Base-by-base conservation (phyloP, 2,329 filamentous ascomycete genomes). In the Cladosporium sphaerospermum region DNA sequence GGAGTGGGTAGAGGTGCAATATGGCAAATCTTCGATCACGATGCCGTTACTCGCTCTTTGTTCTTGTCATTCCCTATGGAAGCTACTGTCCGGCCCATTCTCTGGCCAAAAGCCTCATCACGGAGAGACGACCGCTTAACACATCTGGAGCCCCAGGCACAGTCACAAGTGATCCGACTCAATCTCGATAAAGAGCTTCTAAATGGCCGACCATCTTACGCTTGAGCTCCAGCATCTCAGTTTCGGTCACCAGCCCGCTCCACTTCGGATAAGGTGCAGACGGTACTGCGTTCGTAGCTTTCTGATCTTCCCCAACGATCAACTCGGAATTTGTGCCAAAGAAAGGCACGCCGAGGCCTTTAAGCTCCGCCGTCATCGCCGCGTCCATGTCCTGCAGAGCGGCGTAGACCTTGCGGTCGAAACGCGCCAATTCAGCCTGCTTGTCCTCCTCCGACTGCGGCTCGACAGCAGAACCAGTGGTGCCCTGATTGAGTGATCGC, bases 391-490 rank as follows among this genome's bases (percentile, higher is more conserved):
- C 72, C 39, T 69, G 68, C 47, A 79, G 77, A 2, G 82, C 82
- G 52, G 72, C 75, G 59, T 85, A 79, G 13, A 86, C 79, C 62
- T 86, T 86, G 49, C 69, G 67, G 58, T 86, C 82, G 62, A 82
- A 86, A 16, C 72, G 71, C 31, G 70, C 64, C 7, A 86, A 67
- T 64, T 86, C 83, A 45, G 74, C 71, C 33, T 75, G 66, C 44
- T 82, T 60, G 37, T 60, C 43, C 39, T 39, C 47, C 9, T 55
- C 31, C 3, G 36, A 45, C 8, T 45, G 42, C 13, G 32, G 45
- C 55, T 54, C 31, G 43, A 43, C 23, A 16, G 16, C 32, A 39
- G 36, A 1, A 4, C 40, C 48, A 19, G 10, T 11, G 44, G 40
- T 19, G 13, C 40, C 40, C 16, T 47, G 52, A 46, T 59, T 55